Evolutionary conservation across 2,329 filamentous ascomycete species (phyloP), one percentile per base, ranked within the genome.

Genomic region (Exophiala bonariae): DNA sequence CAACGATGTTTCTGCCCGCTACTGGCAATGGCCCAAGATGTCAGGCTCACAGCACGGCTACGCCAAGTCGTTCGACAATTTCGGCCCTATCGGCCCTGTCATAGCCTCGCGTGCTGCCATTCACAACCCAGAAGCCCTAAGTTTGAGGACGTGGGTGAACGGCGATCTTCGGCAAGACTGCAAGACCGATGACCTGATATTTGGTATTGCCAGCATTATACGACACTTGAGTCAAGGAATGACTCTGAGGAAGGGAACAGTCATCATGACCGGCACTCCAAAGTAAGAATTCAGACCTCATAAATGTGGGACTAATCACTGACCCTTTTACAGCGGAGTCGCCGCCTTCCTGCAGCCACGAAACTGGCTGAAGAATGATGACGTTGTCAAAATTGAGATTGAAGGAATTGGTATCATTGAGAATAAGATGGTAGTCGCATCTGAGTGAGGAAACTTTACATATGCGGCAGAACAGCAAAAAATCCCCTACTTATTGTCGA

Each of bases 21-120:
- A 49, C 26, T 43, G 32, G 39, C 46, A 49, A 31, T 66, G 87
- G 50, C 77, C 74, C 32, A 83, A 83, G 13, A 31, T 19, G 40
- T 22, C 14, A 3, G 46, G 40, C 14, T 26, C 37, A 61, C 85
- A 89, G 67, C 88, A 85, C 84, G 78, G 76, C 1, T 69, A 87
- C 11, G 85, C 85, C 30, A 89, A 89, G 65, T 82, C 84, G 3
- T 89, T 87, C 55, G 85, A 89, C 65, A 82, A 82, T 11, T 89
- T 85, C 83, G 85, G 83, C 4, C 86, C 85, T 0, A 85, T 80
- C 57, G 85, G 86, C 0, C 86, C 86, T 0, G 85, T 81, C 1
- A 87, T 89, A 54, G 85, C 87, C 6, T 78, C 77, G 38, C 66
- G 68, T 30, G 66, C 69, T 2, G 45, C 83, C 42, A 42, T 35